Percentiles rank a stretch among this genome's conserved stretches.
phyloP scores from a whole-genome alignment of 176 grass and related monocot species.

The sorghum (Sorghum bicolor) region DNA sequence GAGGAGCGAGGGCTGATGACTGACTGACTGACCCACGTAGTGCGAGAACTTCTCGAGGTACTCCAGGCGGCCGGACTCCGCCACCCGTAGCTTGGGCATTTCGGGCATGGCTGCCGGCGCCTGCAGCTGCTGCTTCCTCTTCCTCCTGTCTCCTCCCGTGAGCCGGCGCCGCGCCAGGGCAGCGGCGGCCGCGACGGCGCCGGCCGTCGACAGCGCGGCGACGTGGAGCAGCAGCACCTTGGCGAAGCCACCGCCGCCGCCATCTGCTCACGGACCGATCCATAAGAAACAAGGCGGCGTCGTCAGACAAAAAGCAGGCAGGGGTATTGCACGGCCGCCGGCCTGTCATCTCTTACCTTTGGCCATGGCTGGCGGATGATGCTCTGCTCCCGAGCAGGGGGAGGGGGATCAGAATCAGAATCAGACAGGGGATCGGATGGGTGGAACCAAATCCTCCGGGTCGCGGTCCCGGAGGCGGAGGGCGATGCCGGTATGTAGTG shows the following conservation, averaged over 20 bases:
- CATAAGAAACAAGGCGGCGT: neutral
- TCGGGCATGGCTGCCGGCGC: conserved; percentile 3
- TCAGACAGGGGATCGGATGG: neutral
- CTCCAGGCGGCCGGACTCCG: conserved; percentile 38
- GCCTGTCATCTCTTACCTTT: neutral
- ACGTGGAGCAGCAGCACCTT: conserved; percentile 32
- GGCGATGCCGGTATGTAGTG: no score
- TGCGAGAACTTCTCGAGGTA: conserved; percentile 63
- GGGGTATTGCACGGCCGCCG: no score
- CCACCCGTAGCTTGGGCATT: conserved; percentile 38
- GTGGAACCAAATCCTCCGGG: no score
- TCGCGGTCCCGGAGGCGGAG: neutral
- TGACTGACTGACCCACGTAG: conserved; percentile 51
- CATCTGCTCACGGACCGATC: neutral
- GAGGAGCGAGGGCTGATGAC: neutral
- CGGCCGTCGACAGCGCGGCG: conserved; percentile 30
- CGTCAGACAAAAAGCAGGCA: no score
- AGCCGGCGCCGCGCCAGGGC: neutral
- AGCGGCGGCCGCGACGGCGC: conserved; percentile 8
- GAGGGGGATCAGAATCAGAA: no score
- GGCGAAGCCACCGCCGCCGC: conserved; percentile 19
- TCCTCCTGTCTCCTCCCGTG: neutral
- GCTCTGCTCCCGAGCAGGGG: no score
- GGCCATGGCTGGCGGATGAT: neutral
- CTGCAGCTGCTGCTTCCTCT: neutral